Conservation (phyloP, 768 basidiomycete genomes). For the Boletus reticulatus region DNA sequence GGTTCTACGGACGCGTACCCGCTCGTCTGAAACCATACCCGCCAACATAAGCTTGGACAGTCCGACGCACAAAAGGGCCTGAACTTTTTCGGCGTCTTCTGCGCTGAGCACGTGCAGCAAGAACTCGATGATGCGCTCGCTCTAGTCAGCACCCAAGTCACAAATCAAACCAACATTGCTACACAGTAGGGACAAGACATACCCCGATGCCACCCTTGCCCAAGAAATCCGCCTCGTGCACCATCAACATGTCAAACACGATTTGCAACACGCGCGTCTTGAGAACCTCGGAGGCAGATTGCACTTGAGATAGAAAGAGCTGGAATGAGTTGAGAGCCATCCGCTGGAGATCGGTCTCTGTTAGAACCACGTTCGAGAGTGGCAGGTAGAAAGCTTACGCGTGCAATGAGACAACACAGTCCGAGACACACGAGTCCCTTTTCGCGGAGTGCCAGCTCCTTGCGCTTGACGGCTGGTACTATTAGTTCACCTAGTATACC, state of each 20-base stretch:
- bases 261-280: constrained; percentile 73
- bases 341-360: constrained; percentile 10
- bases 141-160: constrained; percentile 25
- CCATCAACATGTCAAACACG: constrained; percentile 84
- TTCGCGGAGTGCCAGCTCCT: constrained; percentile 68
- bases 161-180: too few species aligned
- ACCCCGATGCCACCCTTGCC: constrained; percentile 40
- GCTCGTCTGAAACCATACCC: constrained; percentile 70
- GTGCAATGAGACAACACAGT: constrained; percentile 74
- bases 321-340: constrained; percentile 57
- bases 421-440: constrained; percentile 69
- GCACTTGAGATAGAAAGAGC: constrained; percentile 76
- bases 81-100: constrained; percentile 61
- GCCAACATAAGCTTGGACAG: constrained; percentile 83
- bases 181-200: constrained; percentile 1
- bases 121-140: constrained; percentile 64
- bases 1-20: constrained; percentile 40
- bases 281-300: constrained; percentile 60
- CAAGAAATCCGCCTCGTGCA: constrained; percentile 69
- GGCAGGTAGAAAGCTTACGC: constrained; percentile 10
- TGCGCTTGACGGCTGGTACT: constrained; percentile 85
- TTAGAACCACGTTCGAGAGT: background rate
- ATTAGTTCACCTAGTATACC: constrained; percentile 78
- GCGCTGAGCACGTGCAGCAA: constrained; percentile 50
- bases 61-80: constrained; percentile 73